phyloP scores from a whole-genome alignment of 331 rosid species.

The Malus hybrid region DNA sequence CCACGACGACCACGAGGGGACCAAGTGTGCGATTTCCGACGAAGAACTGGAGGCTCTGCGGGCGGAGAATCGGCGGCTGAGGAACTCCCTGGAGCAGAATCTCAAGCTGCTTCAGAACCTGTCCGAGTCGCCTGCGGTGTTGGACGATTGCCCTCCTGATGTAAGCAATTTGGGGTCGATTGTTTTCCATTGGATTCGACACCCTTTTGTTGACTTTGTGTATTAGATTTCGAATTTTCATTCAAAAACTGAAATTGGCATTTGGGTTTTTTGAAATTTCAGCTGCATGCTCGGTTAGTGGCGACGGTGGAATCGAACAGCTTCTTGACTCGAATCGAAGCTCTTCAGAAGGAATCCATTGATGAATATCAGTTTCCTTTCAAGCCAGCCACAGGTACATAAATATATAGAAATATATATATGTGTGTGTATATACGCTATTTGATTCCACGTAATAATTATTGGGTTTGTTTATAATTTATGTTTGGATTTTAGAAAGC shows the following conservation, averaged over 20 bases:
- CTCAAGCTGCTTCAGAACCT: conserved; percentile 59
- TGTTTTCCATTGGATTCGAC: background rate
- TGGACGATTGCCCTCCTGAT: conserved; percentile 67
- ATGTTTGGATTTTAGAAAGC: conserved; percentile 29
- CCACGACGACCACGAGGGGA: conserved; percentile 1
- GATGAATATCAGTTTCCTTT: conserved; percentile 67
- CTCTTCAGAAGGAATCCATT: conserved; percentile 41
- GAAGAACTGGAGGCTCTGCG: conserved; percentile 48
- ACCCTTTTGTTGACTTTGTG: background rate
- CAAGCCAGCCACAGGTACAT: conserved; percentile 66
- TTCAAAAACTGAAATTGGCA: background rate
- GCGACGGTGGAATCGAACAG: conserved; percentile 62
- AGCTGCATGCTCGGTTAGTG: conserved; percentile 66
- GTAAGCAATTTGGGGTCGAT: conserved; percentile 12
- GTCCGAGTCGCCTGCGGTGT: conserved; percentile 52
- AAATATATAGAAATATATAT: background rate
- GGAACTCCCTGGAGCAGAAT: conserved; percentile 60
- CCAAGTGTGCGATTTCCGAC: conserved; percentile 15
- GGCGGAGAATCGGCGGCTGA: conserved; percentile 70
- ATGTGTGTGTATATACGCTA: background rate
- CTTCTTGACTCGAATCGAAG: conserved; percentile 49
- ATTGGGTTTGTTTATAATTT: background rate
- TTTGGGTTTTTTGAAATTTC: background rate
- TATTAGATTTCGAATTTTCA: background rate
- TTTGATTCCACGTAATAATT: background rate